Evolutionary conservation across 768 basidiomycete species (phyloP), one percentile per base, ranked within the genome.

Genomic region (Filobasidium floriforme): DNA sequence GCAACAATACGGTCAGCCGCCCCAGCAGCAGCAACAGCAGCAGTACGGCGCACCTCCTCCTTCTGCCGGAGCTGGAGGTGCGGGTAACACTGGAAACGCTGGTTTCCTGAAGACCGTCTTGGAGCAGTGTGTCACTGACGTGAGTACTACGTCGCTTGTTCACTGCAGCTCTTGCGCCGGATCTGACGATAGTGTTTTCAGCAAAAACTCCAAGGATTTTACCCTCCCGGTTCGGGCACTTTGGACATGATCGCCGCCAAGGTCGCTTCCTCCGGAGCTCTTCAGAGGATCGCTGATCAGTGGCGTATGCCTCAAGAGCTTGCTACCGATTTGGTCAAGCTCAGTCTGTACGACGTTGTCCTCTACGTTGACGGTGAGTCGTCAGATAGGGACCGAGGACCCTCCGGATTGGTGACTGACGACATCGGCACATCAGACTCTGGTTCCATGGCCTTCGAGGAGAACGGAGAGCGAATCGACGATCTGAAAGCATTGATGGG

Each of bases 391-490:
- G 4, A 5, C 14, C 14, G 5, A 12, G 14, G 74, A 73, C 28
- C 15, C 26, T 7, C 7, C 57, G n/a, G n/a, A 18, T 59, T 59
- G 57, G 28, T 41, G 40, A n/a, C 54, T 22, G 46, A 49, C 14
- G 18, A 22, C 14, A 15, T 49, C 46, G 18, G 15, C 46, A 2
- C 22, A 5, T 49, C 2, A 49, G 54, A 40, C 29, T 46, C 60
- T 40, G 65, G 65, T 18, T 74, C 70, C 29, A 79, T 78, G 76
- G 72, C 75, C 0, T 79, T 79, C 60, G 81, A 79, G 68, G 77
- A 81, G 70, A 66, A 72, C 19, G 81, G 81, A 29, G 77, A 79
- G 61, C 71, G 81, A 46, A 81, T 81, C 64, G 80, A 81, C 60
- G 22, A 52, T 19, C 14, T 24, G 24, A 26, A 51, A 28, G 28